A percentile compares a stretch with the other conserved stretches of the same genome.
Conservation (phyloP, 2,329 filamentous ascomycete species). For the Pestalotiopsis sp. region DNA sequence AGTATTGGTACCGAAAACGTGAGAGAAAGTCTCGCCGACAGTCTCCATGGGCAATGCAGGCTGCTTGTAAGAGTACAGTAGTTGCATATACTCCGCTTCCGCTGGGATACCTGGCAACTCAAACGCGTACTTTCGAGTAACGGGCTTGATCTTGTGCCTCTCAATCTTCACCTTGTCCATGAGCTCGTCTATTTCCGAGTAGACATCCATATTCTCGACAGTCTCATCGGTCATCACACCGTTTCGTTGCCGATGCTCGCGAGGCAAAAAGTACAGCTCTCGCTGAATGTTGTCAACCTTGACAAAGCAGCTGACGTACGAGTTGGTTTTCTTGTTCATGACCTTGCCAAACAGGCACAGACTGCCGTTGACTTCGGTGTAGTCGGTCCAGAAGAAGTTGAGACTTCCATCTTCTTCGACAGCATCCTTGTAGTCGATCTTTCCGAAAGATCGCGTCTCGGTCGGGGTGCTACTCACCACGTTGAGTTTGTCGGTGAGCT, state of each 20-base stretch:
- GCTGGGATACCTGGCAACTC: slow-evolving; percentile 85
- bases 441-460: slow-evolving; percentile 69
- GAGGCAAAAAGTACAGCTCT: slow-evolving; percentile 90
- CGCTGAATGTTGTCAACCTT: slow-evolving; percentile 94
- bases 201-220: slow-evolving; percentile 86
- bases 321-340: slow-evolving; percentile 78
- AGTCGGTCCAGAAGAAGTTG: slow-evolving; percentile 96
- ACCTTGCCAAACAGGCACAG: slow-evolving; percentile 96
- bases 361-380: slow-evolving; percentile 87
- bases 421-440: slow-evolving; percentile 81
- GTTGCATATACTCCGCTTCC: slow-evolving; percentile 88
- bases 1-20: slow-evolving; percentile 91
- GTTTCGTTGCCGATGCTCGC: slow-evolving; percentile 58
- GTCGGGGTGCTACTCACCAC: slow-evolving; percentile 74
- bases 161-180: slow-evolving; percentile 86
- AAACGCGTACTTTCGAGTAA: slow-evolving; percentile 91
- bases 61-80: slow-evolving; percentile 94
- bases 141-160: slow-evolving; percentile 93
- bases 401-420: slow-evolving; percentile 91
- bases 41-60: slow-evolving; percentile 69
- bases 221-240: slow-evolving; percentile 74
- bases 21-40: slow-evolving; percentile 87
- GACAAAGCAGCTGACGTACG: slow-evolving; percentile 88
- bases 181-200: slow-evolving; percentile 81
- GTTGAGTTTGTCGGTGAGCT: slow-evolving; percentile 83